Conservation (phyloP, 331 rosid genomes). For the Acacia concinna region DNA sequence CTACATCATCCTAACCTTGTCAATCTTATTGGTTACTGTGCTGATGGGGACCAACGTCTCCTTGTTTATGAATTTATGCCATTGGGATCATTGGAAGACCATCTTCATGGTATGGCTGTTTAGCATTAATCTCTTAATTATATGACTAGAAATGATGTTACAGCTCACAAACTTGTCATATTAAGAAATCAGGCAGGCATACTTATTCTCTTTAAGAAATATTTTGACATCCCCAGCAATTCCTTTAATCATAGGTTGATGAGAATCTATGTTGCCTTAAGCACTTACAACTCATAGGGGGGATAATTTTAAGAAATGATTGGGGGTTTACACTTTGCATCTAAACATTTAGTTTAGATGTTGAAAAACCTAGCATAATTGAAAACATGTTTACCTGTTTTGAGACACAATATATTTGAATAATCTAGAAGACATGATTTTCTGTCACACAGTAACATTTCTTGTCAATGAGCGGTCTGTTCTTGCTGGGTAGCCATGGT, state of each 20-base stretch:
- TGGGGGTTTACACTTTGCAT: neutral
- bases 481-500: conserved; percentile 11
- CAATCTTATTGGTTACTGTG: conserved; percentile 87
- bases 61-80: conserved; percentile 94
- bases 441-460: conserved; percentile 10
- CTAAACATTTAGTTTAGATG: conserved; percentile 1
- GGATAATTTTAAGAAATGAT: neutral
- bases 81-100: conserved; percentile 89
- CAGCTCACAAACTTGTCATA: conserved; percentile 16
- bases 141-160: conserved; percentile 12
- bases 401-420: neutral
- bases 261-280: neutral
- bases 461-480: neutral
- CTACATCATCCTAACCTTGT: conserved; percentile 83
- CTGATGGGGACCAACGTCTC: conserved; percentile 94
- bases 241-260: neutral
- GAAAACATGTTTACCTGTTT: neutral
- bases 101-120: conserved; percentile 71
- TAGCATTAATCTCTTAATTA: conserved; percentile 23
- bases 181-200: conserved; percentile 10
- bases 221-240: neutral
- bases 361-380: neutral
- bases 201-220: neutral
- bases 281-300: neutral
- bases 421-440: neutral